A percentile compares a stretch with the other conserved stretches of the same genome.
These are phyloP conservation scores for Quercus gilva DNA, from an alignment of 306 rosid species.

Conservation along the genomic window DNA sequence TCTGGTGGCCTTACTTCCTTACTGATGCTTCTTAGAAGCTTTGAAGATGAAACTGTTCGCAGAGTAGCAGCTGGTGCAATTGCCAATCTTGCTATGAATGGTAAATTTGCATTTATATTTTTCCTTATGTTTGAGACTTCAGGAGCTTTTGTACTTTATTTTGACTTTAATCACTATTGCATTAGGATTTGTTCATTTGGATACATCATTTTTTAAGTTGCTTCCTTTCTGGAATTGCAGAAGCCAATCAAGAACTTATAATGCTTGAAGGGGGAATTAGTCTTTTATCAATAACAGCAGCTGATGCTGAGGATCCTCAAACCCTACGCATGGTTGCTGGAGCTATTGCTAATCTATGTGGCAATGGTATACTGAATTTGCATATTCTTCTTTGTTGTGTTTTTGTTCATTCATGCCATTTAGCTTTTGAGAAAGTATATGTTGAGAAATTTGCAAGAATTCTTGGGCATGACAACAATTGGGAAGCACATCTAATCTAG, in stretches of 20 bases:
- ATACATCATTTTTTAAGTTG: conserved; percentile 22
- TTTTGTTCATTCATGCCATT: not conserved
- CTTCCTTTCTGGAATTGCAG: conserved; percentile 48
- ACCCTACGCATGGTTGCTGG: conserved; percentile 99
- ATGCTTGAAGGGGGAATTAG: conserved; percentile 95
- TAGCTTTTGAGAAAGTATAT: conserved; percentile 2
- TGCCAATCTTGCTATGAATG: conserved; percentile 99
- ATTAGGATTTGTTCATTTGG: conserved; percentile 1
- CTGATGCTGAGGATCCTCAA: conserved; percentile 97
- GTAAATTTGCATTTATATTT: conserved; percentile 34
- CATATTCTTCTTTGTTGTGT: not conserved
- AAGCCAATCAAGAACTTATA: conserved; percentile 93
- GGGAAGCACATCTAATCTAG: not conserved
- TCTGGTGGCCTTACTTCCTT: conserved; percentile 95
- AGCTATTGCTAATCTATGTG: conserved; percentile 94
- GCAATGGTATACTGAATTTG: conserved; percentile 67
- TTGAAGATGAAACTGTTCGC: conserved; percentile 90
- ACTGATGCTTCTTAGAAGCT: conserved; percentile 95
- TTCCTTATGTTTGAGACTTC: conserved; percentile 8
- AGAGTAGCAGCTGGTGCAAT: conserved; percentile 99
- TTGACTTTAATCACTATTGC: conserved; percentile 15
- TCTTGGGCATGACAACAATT: not conserved
- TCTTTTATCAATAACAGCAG: conserved; percentile 82
- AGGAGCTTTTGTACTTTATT: conserved; percentile 18
- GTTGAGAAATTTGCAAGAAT: conserved; percentile 14